Conservation (phyloP, 352 stramenopile species). For the Ochromonadaceae sp. region DNA sequence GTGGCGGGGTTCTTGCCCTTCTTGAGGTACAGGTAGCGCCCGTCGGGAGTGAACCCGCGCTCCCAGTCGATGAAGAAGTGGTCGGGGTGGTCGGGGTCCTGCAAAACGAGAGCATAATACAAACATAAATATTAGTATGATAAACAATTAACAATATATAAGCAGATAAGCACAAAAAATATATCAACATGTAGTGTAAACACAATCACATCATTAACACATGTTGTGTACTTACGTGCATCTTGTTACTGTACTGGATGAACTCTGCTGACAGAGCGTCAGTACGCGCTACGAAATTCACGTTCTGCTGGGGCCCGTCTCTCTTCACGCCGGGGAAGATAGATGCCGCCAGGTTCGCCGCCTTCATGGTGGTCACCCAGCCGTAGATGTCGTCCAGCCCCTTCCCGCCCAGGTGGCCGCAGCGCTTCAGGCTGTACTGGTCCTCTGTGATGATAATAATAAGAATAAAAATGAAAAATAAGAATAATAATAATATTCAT, state of each 20-base stretch:
- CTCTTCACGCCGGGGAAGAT: no score
- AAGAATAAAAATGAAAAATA: no score
- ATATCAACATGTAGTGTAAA: no score
- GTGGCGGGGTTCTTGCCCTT: neutral
- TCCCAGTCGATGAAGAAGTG: conserved; percentile 7
- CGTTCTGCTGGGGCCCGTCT: neutral
- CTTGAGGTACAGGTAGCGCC: conserved; percentile 4
- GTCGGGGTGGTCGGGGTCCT: neutral
- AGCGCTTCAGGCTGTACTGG: neutral
- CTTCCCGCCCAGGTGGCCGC: conserved; percentile 12
- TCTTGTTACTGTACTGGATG: neutral
- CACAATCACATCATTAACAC: no score
- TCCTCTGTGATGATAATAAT: no score
- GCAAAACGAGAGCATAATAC: no score
- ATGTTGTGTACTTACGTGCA: no score
- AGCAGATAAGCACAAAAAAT: no score
- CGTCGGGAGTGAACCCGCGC: neutral
- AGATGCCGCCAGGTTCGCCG: neutral
- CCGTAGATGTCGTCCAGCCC: neutral
- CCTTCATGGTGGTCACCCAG: neutral
- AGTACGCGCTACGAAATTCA: conserved; percentile 12
- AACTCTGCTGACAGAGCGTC: conserved; percentile 1
- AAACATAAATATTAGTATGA: no score
- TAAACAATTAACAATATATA: no score
- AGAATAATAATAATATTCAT: no score